Evolutionary conservation across 441 rosid species (phyloP), one percentile per base, ranked within the genome.

Genomic region (Populus hybrid): DNA sequence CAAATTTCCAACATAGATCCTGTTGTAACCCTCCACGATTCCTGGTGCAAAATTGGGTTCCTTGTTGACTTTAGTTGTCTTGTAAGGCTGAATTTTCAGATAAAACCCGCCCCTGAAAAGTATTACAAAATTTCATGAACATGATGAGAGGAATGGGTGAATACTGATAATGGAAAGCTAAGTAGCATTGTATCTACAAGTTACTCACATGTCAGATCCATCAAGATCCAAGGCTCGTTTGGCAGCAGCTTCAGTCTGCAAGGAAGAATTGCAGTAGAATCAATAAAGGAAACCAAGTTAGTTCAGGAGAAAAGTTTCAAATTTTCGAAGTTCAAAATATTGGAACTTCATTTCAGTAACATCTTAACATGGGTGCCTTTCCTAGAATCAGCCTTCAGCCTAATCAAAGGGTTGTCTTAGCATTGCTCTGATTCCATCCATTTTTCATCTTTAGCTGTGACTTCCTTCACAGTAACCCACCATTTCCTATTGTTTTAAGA

Each of bases 121-220:
- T 35, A 69, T 64, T 38, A 74, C 38, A 78, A 77, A 59, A n/a
- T 77, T 71, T 9, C 21, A 50, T 68, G 80, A 83, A 80, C 77
- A 72, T 14, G 24, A 77, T 36, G 64, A 26, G 23, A 24, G 73
- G 82, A 70, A 24, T 23, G 40, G 38, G 42, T 28, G 71, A 3
- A 2, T 45, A 76, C 42, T 74, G 38, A 61, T 29, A 74, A 33
- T 7, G 16, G 70, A 38, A 14, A 63, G 8, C 50, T 42, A 63
- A 71, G 53, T 68, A 71, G 66, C 31, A 70, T n/a, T 45, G 59
- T 38, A 33, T 76, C 59, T 21, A 67, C 26, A 72, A 21, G 24
- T 40, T 72, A 90, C 98, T 87, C 79, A 93, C 99, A 94, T 95
- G 80, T 94, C 98, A 69, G 98, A 87, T 81, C 97, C 95, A 84